phyloP scores from a whole-genome alignment of 371 early-diverging fungal genomes.

The Fennellomyces sp. region DNA sequence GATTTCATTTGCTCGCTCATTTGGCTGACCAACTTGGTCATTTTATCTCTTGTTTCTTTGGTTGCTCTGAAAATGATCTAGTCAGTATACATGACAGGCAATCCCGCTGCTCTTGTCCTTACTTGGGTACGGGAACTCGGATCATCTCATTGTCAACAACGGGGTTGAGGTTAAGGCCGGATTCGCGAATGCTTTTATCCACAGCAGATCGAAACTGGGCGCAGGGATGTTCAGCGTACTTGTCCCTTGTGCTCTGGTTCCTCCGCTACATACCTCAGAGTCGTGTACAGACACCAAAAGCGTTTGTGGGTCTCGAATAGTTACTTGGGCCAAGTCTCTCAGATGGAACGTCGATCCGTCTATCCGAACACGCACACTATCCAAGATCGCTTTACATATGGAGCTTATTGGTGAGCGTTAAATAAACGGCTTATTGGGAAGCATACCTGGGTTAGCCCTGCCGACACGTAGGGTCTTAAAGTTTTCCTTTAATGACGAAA shows the following conservation, averaged over 20 bases:
- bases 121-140: slow-evolving; percentile 88
- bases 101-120: slow-evolving; percentile 19
- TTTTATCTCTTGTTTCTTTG: slow-evolving; percentile 79
- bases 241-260: neutral
- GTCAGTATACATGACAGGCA: no score
- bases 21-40: slow-evolving; percentile 68
- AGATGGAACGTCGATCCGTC: slow-evolving; percentile 62
- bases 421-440: neutral
- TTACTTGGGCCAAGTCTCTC: slow-evolving; percentile 77
- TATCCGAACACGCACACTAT: slow-evolving; percentile 70
- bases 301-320: slow-evolving; percentile 87
- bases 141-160: slow-evolving; percentile 70
- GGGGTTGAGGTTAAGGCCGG: slow-evolving; percentile 85
- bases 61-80: slow-evolving; percentile 53
- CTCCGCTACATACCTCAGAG: slow-evolving; percentile 55
- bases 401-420: no score
- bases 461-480: slow-evolving; percentile 71
- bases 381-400: neutral
- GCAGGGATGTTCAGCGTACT: neutral
- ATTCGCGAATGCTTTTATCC: slow-evolving; percentile 83
- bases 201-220: slow-evolving; percentile 66
- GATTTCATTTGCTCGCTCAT: slow-evolving; percentile 74
- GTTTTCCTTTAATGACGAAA: slow-evolving; percentile 64
- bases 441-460: slow-evolving; percentile 75
- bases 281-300: slow-evolving; percentile 83